Conservation (phyloP, 163 green algal species). For the Coccomyxa subellipsoidea region DNA sequence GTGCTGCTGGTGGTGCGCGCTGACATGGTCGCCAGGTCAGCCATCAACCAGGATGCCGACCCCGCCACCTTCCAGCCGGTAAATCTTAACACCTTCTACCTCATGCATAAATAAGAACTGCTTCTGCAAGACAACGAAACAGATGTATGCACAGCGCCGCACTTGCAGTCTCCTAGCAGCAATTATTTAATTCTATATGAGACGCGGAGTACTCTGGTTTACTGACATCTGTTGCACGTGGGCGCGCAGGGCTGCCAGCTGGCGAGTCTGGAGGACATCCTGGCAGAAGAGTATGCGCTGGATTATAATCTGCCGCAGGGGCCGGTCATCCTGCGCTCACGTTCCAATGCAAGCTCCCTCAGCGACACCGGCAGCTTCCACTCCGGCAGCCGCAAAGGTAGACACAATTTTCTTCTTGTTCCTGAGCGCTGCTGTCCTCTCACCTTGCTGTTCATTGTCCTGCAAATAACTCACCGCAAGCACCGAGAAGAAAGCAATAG, state of each 20-base stretch:
- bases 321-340: not conserved
- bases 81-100: not conserved
- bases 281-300: not conserved
- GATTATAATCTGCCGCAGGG: not conserved
- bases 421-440: not conserved
- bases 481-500: not conserved
- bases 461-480: no score
- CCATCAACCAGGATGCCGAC: not conserved
- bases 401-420: not conserved
- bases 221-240: not conserved
- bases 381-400: not conserved
- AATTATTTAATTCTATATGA: not conserved
- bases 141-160: no score
- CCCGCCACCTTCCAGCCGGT: not conserved
- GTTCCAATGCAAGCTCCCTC: not conserved
- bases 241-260: not conserved
- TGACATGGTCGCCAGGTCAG: not conserved
- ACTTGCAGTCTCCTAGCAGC: no score
- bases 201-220: not conserved
- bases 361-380: not conserved
- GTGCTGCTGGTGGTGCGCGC: slow-evolving; percentile 12
- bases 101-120: not conserved
- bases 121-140: not conserved
- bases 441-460: no score
- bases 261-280: not conserved